These are phyloP conservation scores for Sarcodon sp. DNA, from an alignment of 768 basidiomycete genomes.

Conservation along the genomic window DNA sequence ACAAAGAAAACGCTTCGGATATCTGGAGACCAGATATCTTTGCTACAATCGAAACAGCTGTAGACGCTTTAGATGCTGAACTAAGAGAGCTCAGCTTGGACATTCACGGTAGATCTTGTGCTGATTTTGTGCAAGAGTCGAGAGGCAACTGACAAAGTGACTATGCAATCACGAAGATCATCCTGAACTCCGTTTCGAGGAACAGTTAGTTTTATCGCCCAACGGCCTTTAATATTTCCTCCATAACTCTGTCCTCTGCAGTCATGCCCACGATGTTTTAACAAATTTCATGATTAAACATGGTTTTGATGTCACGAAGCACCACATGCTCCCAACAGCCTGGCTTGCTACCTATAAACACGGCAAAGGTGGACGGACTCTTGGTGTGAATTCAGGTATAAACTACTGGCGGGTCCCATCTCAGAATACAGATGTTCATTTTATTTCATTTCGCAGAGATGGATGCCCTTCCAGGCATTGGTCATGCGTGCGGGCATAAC, in stretches of 20 bases:
- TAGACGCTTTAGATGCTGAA: conserved; percentile 37
- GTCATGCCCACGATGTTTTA: conserved; percentile 60
- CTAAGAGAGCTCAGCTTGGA: conserved; percentile 54
- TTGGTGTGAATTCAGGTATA: conserved; percentile 56
- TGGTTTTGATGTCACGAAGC: conserved; percentile 49
- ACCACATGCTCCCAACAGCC: conserved; percentile 57
- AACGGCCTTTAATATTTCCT: neutral
- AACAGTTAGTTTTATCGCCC: conserved; percentile 13
- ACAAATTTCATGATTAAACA: conserved; percentile 54
- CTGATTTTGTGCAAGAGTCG: neutral
- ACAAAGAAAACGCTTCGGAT: conserved; percentile 5
- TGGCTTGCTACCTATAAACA: conserved; percentile 61
- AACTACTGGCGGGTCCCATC: neutral
- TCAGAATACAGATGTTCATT: neutral
- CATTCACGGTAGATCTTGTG: conserved; percentile 49
- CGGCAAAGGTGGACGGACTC: conserved; percentile 52
- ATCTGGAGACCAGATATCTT: conserved; percentile 23
- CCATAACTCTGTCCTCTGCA: conserved; percentile 14
- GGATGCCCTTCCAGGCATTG: conserved; percentile 24
- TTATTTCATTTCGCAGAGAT: conserved; percentile 26
- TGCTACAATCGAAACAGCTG: conserved; percentile 34
- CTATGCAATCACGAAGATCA: conserved; percentile 29
- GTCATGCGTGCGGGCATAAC: conserved; percentile 77
- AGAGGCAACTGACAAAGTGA: too few species aligned
- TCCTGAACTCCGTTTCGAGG: conserved; percentile 58